Evolutionary conservation across 192 early-diverging fungal species (phyloP).

Genomic region (Podila minutissima): DNA sequence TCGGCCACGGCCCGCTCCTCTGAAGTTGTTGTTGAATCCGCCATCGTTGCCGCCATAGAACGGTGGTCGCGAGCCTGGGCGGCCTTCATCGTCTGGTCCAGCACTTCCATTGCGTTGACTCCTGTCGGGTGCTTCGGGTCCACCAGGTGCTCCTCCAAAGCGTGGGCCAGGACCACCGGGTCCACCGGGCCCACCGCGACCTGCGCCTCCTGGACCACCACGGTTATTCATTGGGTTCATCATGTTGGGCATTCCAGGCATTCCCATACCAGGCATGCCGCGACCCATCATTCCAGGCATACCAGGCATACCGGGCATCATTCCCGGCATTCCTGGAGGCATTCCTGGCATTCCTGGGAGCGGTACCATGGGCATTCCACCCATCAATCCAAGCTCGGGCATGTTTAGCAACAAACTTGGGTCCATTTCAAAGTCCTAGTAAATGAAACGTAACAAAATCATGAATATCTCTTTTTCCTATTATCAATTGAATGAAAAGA

Average conservation of each 20-base stretch:
- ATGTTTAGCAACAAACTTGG: conserved; percentile 31
- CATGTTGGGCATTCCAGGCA: conserved; percentile 54
- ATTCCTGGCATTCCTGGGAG: conserved; percentile 50
- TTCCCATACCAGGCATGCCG: conserved; percentile 52
- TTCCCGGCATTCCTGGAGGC: conserved; percentile 57
- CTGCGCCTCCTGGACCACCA: conserved; percentile 19
- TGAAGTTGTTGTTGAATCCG: neutral
- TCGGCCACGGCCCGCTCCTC: conserved; percentile 29
- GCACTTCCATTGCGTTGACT: neutral
- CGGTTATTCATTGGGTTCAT: conserved; percentile 49
- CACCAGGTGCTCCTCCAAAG: conserved; percentile 27
- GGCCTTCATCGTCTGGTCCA: neutral
- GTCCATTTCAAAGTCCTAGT: conserved; percentile 49
- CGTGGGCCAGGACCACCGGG: conserved; percentile 32
- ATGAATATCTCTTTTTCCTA: neutral
- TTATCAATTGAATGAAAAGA: neutral
- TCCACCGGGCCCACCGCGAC: conserved; percentile 38
- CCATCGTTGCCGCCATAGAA: neutral
- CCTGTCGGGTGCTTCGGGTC: conserved; percentile 15
- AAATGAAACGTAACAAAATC: neutral
- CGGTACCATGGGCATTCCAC: conserved; percentile 18
- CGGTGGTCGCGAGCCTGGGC: neutral
- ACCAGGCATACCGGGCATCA: conserved; percentile 52
- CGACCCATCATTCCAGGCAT: conserved; percentile 52
- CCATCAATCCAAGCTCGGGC: conserved; percentile 23